Percentiles rank a stretch among this genome's conserved stretches.
Evolutionary conservation across 2,329 filamentous ascomycete genomes (phyloP).

Genomic region (Arthrobotrys sphaeroides): DNA sequence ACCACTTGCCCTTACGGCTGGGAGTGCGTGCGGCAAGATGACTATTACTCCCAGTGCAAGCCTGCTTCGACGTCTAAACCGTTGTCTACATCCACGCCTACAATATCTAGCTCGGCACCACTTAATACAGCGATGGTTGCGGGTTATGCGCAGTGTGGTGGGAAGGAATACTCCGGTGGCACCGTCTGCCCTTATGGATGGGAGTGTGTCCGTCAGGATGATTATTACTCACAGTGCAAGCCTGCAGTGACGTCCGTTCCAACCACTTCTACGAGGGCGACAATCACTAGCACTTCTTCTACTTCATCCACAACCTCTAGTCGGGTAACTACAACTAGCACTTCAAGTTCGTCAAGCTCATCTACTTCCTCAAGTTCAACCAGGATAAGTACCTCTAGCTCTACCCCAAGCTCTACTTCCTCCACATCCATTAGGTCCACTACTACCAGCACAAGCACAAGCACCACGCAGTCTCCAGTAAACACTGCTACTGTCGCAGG

Average conservation of each 20-base stretch:
- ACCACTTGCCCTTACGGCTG: constrained; percentile 63
- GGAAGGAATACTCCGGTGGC: not conserved
- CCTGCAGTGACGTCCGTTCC: not conserved
- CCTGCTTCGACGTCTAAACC: constrained; percentile 55
- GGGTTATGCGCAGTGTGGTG: constrained; percentile 26
- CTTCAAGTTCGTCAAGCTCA: constrained; percentile 26
- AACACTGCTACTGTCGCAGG: not conserved
- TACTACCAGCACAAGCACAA: not conserved
- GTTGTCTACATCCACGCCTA: not conserved
- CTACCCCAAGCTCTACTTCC: not conserved
- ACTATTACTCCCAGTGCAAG: constrained; percentile 63
- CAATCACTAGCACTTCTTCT: not conserved
- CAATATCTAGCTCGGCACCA: constrained; percentile 55
- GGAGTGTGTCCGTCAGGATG: not conserved
- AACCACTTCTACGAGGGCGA: not conserved
- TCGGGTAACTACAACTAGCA: constrained; percentile 55
- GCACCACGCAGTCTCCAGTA: not conserved
- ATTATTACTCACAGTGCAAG: constrained; percentile 17
- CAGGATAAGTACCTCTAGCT: not conserved
- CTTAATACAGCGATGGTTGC: not conserved
- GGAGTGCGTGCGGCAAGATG: constrained; percentile 61
- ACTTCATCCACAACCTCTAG: not conserved
- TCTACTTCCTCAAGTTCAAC: not conserved
- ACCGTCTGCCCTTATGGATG: constrained; percentile 6
- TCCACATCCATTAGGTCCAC: not conserved